phyloP scores from a whole-genome alignment of 1,284 basidiomycete genomes.

The Cryptococcus sp. region DNA sequence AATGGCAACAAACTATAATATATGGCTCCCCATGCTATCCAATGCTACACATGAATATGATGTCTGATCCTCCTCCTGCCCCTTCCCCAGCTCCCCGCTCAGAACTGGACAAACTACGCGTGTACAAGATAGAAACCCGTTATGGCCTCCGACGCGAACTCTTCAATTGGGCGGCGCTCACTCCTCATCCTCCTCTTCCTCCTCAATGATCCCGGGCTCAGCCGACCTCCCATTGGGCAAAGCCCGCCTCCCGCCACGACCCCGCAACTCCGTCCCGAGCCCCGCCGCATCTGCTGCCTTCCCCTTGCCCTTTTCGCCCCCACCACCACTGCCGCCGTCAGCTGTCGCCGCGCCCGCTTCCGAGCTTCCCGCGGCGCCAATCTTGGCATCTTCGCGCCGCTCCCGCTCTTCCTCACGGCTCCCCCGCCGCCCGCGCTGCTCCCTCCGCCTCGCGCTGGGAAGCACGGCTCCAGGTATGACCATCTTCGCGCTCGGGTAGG shows the following conservation, averaged over 20 bases:
- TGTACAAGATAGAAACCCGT: too few relatives aligned
- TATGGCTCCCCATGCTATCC: not conserved
- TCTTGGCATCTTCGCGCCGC: slow-evolving; percentile 1
- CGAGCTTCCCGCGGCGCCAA: not conserved
- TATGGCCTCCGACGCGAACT: too few relatives aligned
- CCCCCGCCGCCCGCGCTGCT: slow-evolving; percentile 11
- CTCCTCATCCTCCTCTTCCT: slow-evolving; percentile 31
- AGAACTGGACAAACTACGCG: too few relatives aligned
- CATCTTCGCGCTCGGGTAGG: slow-evolving; percentile 9
- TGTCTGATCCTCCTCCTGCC: not conserved
- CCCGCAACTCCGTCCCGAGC: not conserved
- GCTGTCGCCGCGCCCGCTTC: too few relatives aligned
- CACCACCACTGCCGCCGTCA: too few relatives aligned
- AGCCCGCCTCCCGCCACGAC: slow-evolving; percentile 5
- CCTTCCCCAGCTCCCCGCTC: too few relatives aligned
- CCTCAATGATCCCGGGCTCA: slow-evolving; percentile 27
- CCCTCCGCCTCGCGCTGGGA: not conserved
- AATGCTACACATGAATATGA: not conserved
- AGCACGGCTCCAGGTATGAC: not conserved
- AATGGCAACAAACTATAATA: not conserved
- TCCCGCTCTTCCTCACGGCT: slow-evolving; percentile 10
- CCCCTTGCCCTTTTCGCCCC: not conserved
- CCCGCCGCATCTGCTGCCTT: not conserved
- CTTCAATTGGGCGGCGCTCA: too few relatives aligned
- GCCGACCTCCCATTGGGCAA: slow-evolving; percentile 14